These are phyloP conservation scores for Monosporascus sp. DNA, from an alignment of 2,329 filamentous ascomycete genomes.

Conservation along the genomic window DNA sequence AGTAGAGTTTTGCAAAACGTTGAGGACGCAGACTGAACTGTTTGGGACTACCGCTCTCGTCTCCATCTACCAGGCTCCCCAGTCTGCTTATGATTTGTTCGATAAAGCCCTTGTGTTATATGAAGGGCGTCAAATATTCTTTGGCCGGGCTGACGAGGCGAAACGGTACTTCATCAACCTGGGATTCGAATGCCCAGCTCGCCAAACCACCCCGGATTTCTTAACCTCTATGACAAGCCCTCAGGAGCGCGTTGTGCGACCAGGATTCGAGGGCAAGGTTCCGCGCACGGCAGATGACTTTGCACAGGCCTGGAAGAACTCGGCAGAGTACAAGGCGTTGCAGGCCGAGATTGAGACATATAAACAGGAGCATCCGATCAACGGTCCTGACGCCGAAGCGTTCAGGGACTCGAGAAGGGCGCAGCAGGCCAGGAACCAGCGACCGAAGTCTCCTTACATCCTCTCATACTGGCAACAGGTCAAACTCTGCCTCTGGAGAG, in stretches of 20 bases:
- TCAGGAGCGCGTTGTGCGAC: conserved; percentile 48
- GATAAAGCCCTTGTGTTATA: conserved; percentile 56
- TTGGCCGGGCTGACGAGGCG: conserved; percentile 54
- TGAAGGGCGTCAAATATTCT: conserved; percentile 58
- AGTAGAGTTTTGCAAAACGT: conserved; percentile 67
- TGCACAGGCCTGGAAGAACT: conserved; percentile 52
- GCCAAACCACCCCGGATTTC: conserved; percentile 67
- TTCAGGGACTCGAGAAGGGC: conserved; percentile 50
- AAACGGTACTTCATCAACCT: conserved; percentile 61
- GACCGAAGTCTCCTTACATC: conserved; percentile 73
- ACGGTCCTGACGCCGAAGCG: conserved; percentile 49
- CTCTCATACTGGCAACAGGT: conserved; percentile 73
- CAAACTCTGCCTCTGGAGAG: conserved; percentile 72
- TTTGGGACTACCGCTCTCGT: conserved; percentile 61
- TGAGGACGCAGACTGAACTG: conserved; percentile 59
- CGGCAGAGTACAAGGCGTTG: conserved; percentile 43
- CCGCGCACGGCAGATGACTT: conserved; percentile 60
- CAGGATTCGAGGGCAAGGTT: conserved; percentile 49
- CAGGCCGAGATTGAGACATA: conserved; percentile 51
- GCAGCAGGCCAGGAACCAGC: conserved; percentile 53
- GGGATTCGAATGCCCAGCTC: conserved; percentile 61
- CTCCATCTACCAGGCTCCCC: conserved; percentile 68
- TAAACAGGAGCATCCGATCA: conserved; percentile 46
- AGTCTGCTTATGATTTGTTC: conserved; percentile 58
- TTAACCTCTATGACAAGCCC: conserved; percentile 64